These are phyloP conservation scores for Agrostemma githago DNA, from an alignment of 148 eudicot genomes.

Conservation along the genomic window DNA sequence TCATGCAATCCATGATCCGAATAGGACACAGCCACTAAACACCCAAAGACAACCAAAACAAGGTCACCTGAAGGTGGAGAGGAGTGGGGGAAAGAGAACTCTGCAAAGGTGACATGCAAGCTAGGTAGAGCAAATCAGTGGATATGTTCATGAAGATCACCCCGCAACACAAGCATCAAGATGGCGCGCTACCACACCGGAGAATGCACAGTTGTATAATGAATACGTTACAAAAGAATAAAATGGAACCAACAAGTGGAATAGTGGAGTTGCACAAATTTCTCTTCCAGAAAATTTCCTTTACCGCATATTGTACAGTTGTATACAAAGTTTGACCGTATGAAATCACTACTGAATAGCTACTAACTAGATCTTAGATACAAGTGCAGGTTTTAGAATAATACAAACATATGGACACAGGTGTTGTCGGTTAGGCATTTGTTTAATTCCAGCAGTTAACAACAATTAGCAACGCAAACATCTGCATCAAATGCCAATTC, in stretches of 20 bases:
- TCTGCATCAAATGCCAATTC: conserved; percentile 7
- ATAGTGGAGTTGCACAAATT: background rate
- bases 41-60: too few species aligned
- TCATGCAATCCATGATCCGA: too few species aligned
- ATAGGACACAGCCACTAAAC: too few species aligned
- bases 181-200: too few species aligned
- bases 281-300: conserved; percentile 20
- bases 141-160: too few species aligned
- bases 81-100: too few species aligned
- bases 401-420: conserved; percentile 39
- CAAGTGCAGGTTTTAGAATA: conserved; percentile 12
- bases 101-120: too few species aligned
- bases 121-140: too few species aligned
- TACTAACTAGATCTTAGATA: conserved; percentile 28
- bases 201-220: too few species aligned
- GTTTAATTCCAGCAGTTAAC: conserved; percentile 19
- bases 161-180: too few species aligned
- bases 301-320: conserved; percentile 30
- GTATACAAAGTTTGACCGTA: conserved; percentile 29
- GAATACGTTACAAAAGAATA: background rate
- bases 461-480: conserved; percentile 16
- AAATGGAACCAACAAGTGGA: background rate
- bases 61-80: too few species aligned
- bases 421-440: conserved; percentile 23
- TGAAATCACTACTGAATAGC: conserved; percentile 23